Conservation (phyloP, 805 yeast species). For the Saturnispora mendoncae region DNA sequence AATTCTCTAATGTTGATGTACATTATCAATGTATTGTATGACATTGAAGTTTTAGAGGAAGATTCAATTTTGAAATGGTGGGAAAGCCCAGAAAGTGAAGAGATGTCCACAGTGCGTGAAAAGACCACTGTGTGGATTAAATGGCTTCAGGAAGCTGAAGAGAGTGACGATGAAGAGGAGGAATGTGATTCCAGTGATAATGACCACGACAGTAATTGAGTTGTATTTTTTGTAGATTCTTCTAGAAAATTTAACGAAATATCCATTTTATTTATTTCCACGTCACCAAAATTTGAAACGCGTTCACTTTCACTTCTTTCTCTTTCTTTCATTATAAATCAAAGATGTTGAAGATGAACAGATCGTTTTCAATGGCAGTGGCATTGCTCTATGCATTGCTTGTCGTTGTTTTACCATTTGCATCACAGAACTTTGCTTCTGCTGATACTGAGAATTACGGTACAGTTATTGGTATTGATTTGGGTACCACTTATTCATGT, state of each 20-base stretch:
- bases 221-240: neutral
- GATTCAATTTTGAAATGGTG: constrained; percentile 80
- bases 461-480: constrained; percentile 79
- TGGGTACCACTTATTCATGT: constrained; percentile 97
- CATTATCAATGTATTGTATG: constrained; percentile 58
- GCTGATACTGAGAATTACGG: constrained; percentile 27
- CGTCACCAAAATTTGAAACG: constrained; percentile 5
- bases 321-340: neutral
- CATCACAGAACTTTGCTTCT: constrained; percentile 21
- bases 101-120: constrained; percentile 37
- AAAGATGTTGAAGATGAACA: constrained; percentile 21
- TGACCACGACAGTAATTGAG: neutral
- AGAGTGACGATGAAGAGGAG: constrained; percentile 18
- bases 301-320: neutral
- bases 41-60: constrained; percentile 75
- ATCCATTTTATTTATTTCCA: neutral
- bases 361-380: constrained; percentile 23
- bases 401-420: constrained; percentile 24
- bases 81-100: constrained; percentile 39
- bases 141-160: constrained; percentile 74
- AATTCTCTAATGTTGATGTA: constrained; percentile 42
- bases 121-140: constrained; percentile 68
- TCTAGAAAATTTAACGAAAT: neutral
- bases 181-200: no score
- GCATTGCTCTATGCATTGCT: constrained; percentile 24